phyloP scores from a whole-genome alignment of 2,329 filamentous ascomycete genomes.

The Seiridium cupressi region DNA sequence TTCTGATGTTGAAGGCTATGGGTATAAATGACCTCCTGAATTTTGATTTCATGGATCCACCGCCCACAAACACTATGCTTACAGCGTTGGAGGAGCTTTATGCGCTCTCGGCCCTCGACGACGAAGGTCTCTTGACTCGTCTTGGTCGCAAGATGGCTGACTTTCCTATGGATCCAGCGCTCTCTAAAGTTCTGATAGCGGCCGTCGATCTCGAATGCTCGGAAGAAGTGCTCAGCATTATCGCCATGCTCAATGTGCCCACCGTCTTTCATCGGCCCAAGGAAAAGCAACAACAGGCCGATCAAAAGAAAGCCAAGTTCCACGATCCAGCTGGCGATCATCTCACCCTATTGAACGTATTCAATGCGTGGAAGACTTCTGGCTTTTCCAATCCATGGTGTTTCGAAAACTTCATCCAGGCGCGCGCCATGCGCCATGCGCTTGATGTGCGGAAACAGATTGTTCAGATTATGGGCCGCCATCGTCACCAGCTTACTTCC shows the following conservation, averaged over 20 bases:
- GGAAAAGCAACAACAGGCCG: constrained; percentile 93
- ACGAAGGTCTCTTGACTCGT: constrained; percentile 90
- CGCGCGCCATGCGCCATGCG: constrained; percentile 80
- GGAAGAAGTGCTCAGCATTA: constrained; percentile 91
- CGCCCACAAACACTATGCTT: constrained; percentile 96
- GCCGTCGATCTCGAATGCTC: constrained; percentile 86
- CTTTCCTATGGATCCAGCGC: constrained; percentile 93
- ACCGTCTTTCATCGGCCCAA: constrained; percentile 94
- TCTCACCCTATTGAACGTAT: constrained; percentile 91
- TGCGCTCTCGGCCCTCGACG: constrained; percentile 84
- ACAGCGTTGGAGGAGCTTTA: constrained; percentile 95
- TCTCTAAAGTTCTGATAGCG: constrained; percentile 87
- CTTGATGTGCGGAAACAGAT: constrained; percentile 93
- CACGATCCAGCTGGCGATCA: constrained; percentile 95
- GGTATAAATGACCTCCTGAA: constrained; percentile 96
- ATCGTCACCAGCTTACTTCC: constrained; percentile 77
- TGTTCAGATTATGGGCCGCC: constrained; percentile 89
- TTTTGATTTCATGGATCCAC: constrained; percentile 99
- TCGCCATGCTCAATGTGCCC: constrained; percentile 87
- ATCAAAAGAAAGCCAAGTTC: constrained; percentile 97
- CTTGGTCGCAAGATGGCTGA: constrained; percentile 97
- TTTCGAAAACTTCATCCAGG: constrained; percentile 96
- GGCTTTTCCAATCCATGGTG: constrained; percentile 88
- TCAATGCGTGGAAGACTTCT: constrained; percentile 91
- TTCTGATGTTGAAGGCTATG: constrained; percentile 98